Base-by-base conservation (phyloP, 305 asterid genomes). In the Lippia alba region DNA sequence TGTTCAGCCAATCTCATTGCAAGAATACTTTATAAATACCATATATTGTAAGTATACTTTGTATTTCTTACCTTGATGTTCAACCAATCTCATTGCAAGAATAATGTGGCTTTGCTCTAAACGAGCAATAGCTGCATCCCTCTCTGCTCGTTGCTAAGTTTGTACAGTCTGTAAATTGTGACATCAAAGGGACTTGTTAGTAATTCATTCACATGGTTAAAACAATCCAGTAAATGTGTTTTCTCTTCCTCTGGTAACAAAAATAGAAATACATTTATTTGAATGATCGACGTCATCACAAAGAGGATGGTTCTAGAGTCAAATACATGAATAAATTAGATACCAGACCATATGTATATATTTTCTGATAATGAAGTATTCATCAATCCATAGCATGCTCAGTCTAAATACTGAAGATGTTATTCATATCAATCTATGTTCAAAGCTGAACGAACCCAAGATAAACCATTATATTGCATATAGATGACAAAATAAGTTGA, bases 1-100 rank as follows among this genome's bases (percentile, higher is more conserved):
- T n/a, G n/a, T n/a, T n/a, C n/a, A n/a, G n/a, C n/a, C n/a, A n/a
- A n/a, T n/a, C n/a, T n/a, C n/a, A n/a, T n/a, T n/a, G n/a, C n/a
- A n/a, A n/a, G n/a, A n/a, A n/a, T n/a, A n/a, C n/a, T n/a, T n/a
- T n/a, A n/a, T n/a, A n/a, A n/a, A n/a, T n/a, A n/a, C n/a, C n/a
- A n/a, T n/a, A n/a, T n/a, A n/a, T n/a, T n/a, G n/a, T n/a, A n/a
- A n/a, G n/a, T n/a, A n/a, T n/a, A 94, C 97, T 79, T 90, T 86
- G 83, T 83, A 91, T 60, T 84, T 90, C 87, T 88, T 84, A 12
- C 96, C 99, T 60, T 85, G 97, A 79, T 91, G 97, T 60, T 90
- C 97, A 14, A 94, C 96, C 86, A 94, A 80, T 80, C 91, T 83
- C 97, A 90, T 80, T 49, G 97, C 96, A 72, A 94, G 96, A 74